These are phyloP conservation scores for Camellia granthamiana DNA, from an alignment of 148 eudicot genomes.

Conservation along the genomic window DNA sequence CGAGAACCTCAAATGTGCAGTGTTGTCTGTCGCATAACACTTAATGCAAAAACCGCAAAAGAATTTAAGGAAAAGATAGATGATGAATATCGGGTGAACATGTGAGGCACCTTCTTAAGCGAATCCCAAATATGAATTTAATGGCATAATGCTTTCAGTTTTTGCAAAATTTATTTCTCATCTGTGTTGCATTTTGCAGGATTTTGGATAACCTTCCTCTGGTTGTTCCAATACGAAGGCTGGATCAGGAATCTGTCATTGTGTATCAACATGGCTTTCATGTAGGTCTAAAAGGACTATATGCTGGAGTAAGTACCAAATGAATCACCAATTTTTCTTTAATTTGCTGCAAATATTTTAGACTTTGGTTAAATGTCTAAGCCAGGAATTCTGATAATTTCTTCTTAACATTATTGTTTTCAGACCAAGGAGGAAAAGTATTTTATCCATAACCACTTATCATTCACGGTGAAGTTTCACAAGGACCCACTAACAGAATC, in stretches of 20 bases:
- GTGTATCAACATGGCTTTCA: conserved; percentile 30
- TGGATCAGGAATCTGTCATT: conserved; percentile 19
- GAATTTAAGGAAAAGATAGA: conserved; percentile 39
- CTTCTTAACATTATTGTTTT: not conserved
- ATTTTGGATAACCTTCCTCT: conserved; percentile 44
- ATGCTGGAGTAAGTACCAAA: conserved; percentile 11
- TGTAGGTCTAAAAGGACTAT: not conserved
- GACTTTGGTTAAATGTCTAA: not conserved
- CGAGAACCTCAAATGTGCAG: conserved; percentile 40
- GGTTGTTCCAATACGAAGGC: conserved; percentile 32
- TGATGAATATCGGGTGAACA: conserved; percentile 44
- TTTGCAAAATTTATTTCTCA: not conserved
- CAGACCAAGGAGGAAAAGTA: conserved; percentile 34
- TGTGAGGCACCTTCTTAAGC: conserved; percentile 22
- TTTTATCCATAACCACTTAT: conserved; percentile 34
- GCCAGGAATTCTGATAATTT: not conserved
- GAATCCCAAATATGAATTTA: not conserved
- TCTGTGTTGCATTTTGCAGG: conserved; percentile 20
- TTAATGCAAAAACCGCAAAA: conserved; percentile 32
- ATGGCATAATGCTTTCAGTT: not conserved
- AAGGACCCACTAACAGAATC: conserved; percentile 22
- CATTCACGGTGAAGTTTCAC: conserved; percentile 27
- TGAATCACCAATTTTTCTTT: not conserved
- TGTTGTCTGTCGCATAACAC: conserved; percentile 29
- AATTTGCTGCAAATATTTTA: not conserved